These are phyloP conservation scores for Jasminum sambac DNA, from an alignment of 257 asterid genomes.

Conservation along the genomic window DNA sequence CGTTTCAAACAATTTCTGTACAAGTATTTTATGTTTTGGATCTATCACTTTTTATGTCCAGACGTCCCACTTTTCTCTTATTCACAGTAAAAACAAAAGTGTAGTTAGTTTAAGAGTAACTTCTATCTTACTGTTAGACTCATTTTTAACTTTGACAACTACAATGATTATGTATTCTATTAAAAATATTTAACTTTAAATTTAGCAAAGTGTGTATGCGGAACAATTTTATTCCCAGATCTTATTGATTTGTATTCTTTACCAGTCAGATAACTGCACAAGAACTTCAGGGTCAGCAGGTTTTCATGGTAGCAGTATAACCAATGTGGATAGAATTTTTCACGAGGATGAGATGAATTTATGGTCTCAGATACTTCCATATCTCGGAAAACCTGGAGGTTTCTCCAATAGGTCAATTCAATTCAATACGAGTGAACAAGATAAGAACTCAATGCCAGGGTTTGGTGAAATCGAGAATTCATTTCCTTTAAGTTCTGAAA, in stretches of 20 bases:
- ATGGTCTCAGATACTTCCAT: constrained; percentile 44
- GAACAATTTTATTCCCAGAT: constrained; percentile 18
- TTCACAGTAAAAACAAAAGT: background rate
- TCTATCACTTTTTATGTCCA: background rate
- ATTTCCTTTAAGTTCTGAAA: constrained; percentile 42
- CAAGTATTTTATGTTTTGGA: background rate
- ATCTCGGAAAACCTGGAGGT: constrained; percentile 39
- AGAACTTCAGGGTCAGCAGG: constrained; percentile 47
- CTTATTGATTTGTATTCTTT: constrained; percentile 32
- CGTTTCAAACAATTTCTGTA: too few relatives aligned
- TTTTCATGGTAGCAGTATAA: constrained; percentile 34
- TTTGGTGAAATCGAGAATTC: constrained; percentile 32
- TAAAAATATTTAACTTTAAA: background rate
- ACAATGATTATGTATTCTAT: background rate
- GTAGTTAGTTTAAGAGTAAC: background rate
- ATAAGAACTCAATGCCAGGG: constrained; percentile 36
- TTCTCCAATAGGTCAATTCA: constrained; percentile 42
- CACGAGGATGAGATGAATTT: constrained; percentile 41
- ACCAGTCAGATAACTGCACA: constrained; percentile 60
- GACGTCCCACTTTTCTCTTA: background rate
- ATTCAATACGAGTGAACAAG: constrained; percentile 42
- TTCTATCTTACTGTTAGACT: background rate
- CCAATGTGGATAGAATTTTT: constrained; percentile 34
- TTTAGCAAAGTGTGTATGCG: background rate
- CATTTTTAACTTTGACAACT: background rate